phyloP scores from a whole-genome alignment of 1,284 basidiomycete genomes.

The Apiotrichum brassicae region DNA sequence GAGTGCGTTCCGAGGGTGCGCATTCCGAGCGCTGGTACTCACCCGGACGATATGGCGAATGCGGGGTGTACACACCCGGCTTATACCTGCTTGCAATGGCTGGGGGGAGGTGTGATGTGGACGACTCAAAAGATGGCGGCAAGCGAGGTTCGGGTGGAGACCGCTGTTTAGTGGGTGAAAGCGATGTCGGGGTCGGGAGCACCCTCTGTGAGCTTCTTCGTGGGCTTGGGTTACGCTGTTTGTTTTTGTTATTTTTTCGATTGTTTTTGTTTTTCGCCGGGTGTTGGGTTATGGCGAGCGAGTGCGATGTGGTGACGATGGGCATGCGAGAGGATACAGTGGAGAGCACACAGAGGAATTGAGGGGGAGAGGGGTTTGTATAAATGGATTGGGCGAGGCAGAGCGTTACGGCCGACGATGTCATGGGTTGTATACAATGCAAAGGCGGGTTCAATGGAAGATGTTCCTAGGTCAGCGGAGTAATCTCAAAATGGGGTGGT shows the following conservation, averaged over 20 bases:
- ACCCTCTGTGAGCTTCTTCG: constrained; percentile 17
- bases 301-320: not conserved
- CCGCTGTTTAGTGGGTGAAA: constrained; percentile 19
- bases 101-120: constrained; percentile 20
- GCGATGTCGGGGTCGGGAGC: constrained; percentile 28
- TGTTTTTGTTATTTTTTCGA: constrained; percentile 1
- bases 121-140: constrained; percentile 14
- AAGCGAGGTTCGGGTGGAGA: constrained; percentile 12
- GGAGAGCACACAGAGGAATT: not conserved
- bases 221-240: constrained; percentile 8
- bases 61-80: constrained; percentile 20
- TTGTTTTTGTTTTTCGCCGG: not conserved
- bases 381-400: too few relatives aligned
- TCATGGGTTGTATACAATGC: too few relatives aligned
- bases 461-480: constrained; percentile 9
- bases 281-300: not conserved
- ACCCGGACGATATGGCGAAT: constrained; percentile 31
- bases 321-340: not conserved
- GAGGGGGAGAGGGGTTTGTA: not conserved
- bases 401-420: too few relatives aligned
- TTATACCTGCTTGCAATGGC: constrained; percentile 23
- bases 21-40: constrained; percentile 32
- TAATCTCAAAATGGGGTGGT: constrained; percentile 2
- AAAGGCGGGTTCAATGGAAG: not conserved
- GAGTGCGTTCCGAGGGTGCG: constrained; percentile 27